A percentile compares a stretch with the other conserved stretches of the same genome.
Evolutionary conservation across 2,329 filamentous ascomycete genomes (phyloP).

Genomic region (Trichoderma sp.): DNA sequence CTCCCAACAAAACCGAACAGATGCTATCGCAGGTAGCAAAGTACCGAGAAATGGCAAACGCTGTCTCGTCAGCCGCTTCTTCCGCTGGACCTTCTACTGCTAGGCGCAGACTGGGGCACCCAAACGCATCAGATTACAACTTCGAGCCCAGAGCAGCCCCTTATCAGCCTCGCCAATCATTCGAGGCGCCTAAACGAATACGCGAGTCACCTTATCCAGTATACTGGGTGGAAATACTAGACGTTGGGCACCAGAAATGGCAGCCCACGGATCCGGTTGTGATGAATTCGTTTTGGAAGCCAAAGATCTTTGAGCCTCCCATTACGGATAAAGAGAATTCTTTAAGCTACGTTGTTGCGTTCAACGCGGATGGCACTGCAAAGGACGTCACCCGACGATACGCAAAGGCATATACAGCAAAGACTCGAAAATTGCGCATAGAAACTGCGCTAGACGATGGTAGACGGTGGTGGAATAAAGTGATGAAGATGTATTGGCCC

Average conservation of each 20-base stretch:
- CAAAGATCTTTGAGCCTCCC: slow-evolving; percentile 78
- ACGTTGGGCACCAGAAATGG: slow-evolving; percentile 87
- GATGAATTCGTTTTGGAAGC: slow-evolving; percentile 73
- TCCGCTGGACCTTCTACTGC: slow-evolving; percentile 42
- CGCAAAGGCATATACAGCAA: slow-evolving; percentile 83
- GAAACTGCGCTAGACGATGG: slow-evolving; percentile 59
- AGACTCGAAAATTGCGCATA: slow-evolving; percentile 79
- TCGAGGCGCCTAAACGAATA: slow-evolving; percentile 47
- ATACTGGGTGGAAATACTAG: slow-evolving; percentile 94
- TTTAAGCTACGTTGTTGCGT: slow-evolving; percentile 82
- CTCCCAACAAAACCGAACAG: slow-evolving; percentile 39
- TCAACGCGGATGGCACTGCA: slow-evolving; percentile 75
- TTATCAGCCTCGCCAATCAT: slow-evolving; percentile 33
- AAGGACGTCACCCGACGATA: slow-evolving; percentile 89
- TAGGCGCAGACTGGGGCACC: slow-evolving; percentile 55
- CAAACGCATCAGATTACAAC: slow-evolving; percentile 55
- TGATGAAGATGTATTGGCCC: slow-evolving; percentile 51
- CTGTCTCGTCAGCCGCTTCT: slow-evolving; percentile 30
- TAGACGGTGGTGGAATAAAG: slow-evolving; percentile 56
- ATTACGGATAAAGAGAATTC: slow-evolving; percentile 73
- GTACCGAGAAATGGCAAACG: slow-evolving; percentile 43
- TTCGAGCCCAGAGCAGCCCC: slow-evolving; percentile 49
- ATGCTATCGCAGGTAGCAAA: slow-evolving; percentile 27
- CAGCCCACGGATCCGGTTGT: slow-evolving; percentile 83
- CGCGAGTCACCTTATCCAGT: slow-evolving; percentile 77